These are phyloP conservation scores for Cryptococcus amylolentus DNA, from an alignment of 1,284 basidiomycete genomes.

Conservation along the genomic window DNA sequence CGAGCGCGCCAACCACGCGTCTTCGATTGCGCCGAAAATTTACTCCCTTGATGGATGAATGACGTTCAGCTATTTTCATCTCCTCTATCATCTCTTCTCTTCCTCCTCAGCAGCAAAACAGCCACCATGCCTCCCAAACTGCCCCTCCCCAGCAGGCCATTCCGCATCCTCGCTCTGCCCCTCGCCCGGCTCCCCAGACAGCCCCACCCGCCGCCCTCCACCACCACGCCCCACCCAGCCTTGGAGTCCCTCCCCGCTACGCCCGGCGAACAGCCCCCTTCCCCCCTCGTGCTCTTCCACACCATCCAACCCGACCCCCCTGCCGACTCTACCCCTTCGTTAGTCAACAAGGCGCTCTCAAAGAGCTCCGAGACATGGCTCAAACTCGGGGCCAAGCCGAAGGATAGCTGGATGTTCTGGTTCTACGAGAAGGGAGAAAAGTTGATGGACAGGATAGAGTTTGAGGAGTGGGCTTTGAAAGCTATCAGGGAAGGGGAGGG, in stretches of 20 bases:
- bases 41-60: background rate
- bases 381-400: constrained; percentile 38
- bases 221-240: background rate
- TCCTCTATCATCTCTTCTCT: background rate
- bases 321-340: background rate
- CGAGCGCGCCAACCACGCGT: background rate
- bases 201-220: constrained; percentile 1
- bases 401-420: constrained; percentile 43
- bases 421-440: constrained; percentile 46
- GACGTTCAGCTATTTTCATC: background rate
- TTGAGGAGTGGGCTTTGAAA: constrained; percentile 49
- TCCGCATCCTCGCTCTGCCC: constrained; percentile 19
- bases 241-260: background rate
- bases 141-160: constrained; percentile 4
- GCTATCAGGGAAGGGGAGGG: constrained; percentile 35
- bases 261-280: background rate
- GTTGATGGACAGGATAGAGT: constrained; percentile 50
- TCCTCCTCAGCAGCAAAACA: background rate
- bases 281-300: background rate
- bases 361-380: constrained; percentile 44
- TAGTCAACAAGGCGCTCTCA: constrained; percentile 20
- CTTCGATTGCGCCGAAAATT: background rate
- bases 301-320: constrained; percentile 18
- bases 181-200: constrained; percentile 14
- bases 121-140: constrained; percentile 10